phyloP scores from a whole-genome alignment of 768 basidiomycete species.

The Mrakia gelida region DNA sequence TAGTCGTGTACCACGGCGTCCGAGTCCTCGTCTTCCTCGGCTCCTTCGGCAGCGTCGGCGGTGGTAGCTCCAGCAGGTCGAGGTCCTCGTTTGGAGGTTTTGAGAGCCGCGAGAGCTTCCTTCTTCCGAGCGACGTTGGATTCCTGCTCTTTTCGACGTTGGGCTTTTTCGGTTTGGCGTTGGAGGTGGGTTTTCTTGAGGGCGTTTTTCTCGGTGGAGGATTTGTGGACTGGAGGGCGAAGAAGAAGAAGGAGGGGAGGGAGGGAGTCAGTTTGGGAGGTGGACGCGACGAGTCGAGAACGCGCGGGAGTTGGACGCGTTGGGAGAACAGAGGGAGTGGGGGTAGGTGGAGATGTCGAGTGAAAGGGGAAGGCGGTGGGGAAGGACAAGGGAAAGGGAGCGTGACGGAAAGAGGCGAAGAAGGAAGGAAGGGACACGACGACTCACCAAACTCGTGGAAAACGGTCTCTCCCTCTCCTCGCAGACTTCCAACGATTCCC shows the following conservation, averaged over 20 bases:
- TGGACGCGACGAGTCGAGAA: neutral
- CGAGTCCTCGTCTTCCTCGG: conserved; percentile 10
- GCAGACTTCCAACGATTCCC: conserved; percentile 68
- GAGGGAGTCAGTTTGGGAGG: neutral
- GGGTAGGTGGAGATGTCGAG: too few species aligned
- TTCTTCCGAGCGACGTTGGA: conserved; percentile 83
- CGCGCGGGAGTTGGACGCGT: neutral
- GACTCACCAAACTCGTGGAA: conserved; percentile 88
- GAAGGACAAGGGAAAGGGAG: neutral
- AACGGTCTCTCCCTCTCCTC: conserved; percentile 81
- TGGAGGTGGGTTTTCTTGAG: conserved; percentile 71
- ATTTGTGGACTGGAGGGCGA: conserved; percentile 69
- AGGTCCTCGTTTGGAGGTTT: conserved; percentile 30
- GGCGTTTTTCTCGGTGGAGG: conserved; percentile 64
- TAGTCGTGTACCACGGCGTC: conserved; percentile 31
- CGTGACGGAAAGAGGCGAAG: too few species aligned
- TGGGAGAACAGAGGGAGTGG: neutral
- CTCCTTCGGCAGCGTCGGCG: neutral
- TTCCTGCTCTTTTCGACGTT: conserved; percentile 84
- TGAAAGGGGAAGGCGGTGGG: neutral
- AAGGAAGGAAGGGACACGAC: neutral
- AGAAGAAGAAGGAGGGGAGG: conserved; percentile 18
- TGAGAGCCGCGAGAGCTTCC: conserved; percentile 39
- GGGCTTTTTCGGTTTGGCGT: conserved; percentile 67
- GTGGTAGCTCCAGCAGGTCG: neutral